A percentile compares a stretch with the other conserved stretches of the same genome.
Conservation (phyloP, 2,329 filamentous ascomycete species). For the Penicillium rolfsii region DNA sequence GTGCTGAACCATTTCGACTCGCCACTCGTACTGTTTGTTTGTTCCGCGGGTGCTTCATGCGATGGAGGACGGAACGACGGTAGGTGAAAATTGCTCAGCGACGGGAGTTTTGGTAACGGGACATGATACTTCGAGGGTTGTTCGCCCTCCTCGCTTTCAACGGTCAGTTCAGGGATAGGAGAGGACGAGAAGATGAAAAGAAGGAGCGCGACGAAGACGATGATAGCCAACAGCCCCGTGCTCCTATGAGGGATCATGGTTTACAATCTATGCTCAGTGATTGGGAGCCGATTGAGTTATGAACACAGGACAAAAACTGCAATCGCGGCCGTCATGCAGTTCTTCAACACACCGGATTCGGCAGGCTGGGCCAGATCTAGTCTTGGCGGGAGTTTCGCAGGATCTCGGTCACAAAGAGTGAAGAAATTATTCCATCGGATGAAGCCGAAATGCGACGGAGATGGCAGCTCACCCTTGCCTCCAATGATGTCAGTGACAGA, state of each 20-base stretch:
- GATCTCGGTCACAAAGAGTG: not conserved
- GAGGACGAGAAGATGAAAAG: constrained; percentile 51
- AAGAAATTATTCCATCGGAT: constrained; percentile 10
- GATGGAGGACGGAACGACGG: constrained; percentile 72
- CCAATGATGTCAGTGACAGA: constrained; percentile 19
- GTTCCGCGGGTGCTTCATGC: constrained; percentile 71
- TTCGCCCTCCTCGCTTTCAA: constrained; percentile 28
- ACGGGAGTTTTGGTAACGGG: constrained; percentile 45
- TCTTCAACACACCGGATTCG: constrained; percentile 20
- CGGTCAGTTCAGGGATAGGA: constrained; percentile 33
- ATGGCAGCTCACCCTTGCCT: constrained; percentile 1
- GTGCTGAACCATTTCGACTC: constrained; percentile 84
- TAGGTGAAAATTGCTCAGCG: constrained; percentile 56
- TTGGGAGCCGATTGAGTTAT: not conserved
- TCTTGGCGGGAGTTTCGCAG: constrained; percentile 6
- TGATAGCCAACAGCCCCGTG: constrained; percentile 46
- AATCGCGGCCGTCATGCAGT: constrained; percentile 13
- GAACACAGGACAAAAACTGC: not conserved
- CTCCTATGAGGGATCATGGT: constrained; percentile 48
- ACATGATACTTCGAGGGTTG: constrained; percentile 36
- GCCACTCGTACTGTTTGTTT: constrained; percentile 76
- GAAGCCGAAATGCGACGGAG: not conserved
- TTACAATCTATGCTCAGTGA: constrained; percentile 8
- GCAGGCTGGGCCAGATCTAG: constrained; percentile 11
- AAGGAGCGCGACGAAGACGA: constrained; percentile 48